phyloP scores from a whole-genome alignment of 371 early-diverging fungal species.

The Rhizopus microsporus region DNA sequence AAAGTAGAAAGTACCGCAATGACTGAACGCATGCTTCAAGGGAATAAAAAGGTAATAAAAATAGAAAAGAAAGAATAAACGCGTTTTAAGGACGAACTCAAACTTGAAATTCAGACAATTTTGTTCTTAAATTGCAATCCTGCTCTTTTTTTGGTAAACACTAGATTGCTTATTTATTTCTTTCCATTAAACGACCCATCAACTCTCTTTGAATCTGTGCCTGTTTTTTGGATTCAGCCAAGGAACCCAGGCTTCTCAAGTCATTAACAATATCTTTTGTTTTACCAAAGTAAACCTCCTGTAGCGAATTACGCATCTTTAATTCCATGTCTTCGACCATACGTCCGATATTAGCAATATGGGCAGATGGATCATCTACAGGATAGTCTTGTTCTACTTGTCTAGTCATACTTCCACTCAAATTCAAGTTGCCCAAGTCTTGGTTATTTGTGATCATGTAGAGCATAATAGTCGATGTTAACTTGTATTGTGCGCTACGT shows the following conservation, averaged over 20 bases:
- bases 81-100: constrained; percentile 7
- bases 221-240: constrained; percentile 68
- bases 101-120: constrained; percentile 1
- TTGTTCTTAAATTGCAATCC: background rate
- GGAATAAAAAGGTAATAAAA: constrained; percentile 3
- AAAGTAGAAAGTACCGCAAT: constrained; percentile 23
- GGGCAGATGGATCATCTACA: constrained; percentile 75
- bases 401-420: constrained; percentile 92
- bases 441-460: constrained; percentile 76
- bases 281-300: constrained; percentile 98
- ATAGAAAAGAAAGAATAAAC: constrained; percentile 4
- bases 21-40: constrained; percentile 26
- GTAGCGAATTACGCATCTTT: constrained; percentile 91
- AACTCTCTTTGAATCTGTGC: constrained; percentile 74
- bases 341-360: constrained; percentile 93
- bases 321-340: constrained; percentile 97
- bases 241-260: constrained; percentile 74
- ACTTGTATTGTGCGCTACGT: constrained; percentile 85
- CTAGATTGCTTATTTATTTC: constrained; percentile 28
- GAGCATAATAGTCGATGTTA: constrained; percentile 95
- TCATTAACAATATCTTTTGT: constrained; percentile 96
- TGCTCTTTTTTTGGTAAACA: background rate
- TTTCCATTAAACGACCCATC: constrained; percentile 64
- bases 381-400: constrained; percentile 88
- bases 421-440: constrained; percentile 77